Percentiles rank a stretch among this genome's conserved stretches.
Evolutionary conservation across 176 grass and related monocot species (phyloP).

Genomic region (Oryza glaberrima): DNA sequence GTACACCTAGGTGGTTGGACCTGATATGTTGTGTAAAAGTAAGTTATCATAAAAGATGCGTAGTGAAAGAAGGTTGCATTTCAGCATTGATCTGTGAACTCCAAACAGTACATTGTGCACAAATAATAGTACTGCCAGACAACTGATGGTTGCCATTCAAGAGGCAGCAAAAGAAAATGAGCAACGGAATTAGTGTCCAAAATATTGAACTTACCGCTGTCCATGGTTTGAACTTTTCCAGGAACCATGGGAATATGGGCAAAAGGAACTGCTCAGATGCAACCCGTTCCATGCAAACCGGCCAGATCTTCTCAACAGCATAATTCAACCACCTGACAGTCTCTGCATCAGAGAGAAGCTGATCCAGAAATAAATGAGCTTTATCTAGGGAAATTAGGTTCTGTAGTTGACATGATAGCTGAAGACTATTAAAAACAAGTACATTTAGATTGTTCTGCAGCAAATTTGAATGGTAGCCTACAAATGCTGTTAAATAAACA

Average conservation of each 20-base stretch:
- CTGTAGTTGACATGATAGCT: slow-evolving; percentile 1
- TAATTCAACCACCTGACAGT: slow-evolving; percentile 96
- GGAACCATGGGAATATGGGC: slow-evolving; percentile 96
- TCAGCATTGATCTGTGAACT: not conserved
- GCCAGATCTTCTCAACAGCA: slow-evolving; percentile 92
- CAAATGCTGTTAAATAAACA: not conserved
- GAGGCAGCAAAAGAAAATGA: not conserved
- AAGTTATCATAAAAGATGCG: not conserved
- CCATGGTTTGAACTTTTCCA: slow-evolving; percentile 98
- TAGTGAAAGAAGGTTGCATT: not conserved
- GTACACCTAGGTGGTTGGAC: not conserved
- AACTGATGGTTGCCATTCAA: slow-evolving; percentile 6
- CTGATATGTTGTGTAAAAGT: not conserved
- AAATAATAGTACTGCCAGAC: slow-evolving; percentile 14
- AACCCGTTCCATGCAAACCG: slow-evolving; percentile 91
- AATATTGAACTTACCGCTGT: slow-evolving; percentile 63
- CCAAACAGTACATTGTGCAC: not conserved
- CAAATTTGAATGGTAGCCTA: not conserved
- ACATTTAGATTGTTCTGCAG: not conserved
- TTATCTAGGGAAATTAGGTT: not conserved
- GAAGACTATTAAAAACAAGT: not conserved
- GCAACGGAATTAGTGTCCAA: not conserved
- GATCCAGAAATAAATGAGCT: slow-evolving; percentile 29
- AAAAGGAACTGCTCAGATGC: slow-evolving; percentile 90
- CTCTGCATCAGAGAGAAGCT: slow-evolving; percentile 98